phyloP scores from a whole-genome alignment of 768 basidiomycete genomes.

The Trametes punicea region DNA sequence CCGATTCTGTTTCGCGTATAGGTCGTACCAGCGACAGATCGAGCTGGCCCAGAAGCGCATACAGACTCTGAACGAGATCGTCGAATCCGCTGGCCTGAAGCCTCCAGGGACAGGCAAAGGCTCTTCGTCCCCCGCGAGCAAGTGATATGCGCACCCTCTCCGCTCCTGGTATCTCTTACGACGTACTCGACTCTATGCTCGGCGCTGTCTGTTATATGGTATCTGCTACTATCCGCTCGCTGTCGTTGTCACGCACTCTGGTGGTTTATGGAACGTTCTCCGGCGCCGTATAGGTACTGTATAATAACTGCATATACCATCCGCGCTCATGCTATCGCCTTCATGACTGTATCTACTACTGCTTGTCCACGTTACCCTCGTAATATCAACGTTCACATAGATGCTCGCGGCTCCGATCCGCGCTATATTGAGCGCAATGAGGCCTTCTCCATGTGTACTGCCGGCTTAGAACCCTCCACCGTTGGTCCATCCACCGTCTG shows the following conservation, averaged over 20 bases:
- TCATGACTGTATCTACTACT: constrained; percentile 17
- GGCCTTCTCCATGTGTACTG: not conserved
- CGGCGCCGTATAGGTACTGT: constrained; percentile 16
- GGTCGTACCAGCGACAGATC: constrained; percentile 20
- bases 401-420: not conserved
- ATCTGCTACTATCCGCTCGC: not conserved
- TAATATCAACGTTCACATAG: not conserved
- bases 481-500: constrained; percentile 44
- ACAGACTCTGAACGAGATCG: constrained; percentile 52
- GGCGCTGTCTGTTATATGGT: constrained; percentile 4
- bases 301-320: constrained; percentile 11
- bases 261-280: not conserved
- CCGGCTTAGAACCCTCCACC: constrained; percentile 36
- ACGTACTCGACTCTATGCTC: not conserved
- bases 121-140: not conserved
- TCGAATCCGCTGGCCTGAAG: constrained; percentile 25
- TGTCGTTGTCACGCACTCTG: not conserved
- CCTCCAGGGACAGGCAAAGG: constrained; percentile 6
- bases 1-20: not conserved
- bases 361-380: not conserved
- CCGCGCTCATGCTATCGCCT: constrained; percentile 5
- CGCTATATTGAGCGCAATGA: not conserved
- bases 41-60: constrained; percentile 75
- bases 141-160: not conserved
- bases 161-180: not conserved